These are phyloP conservation scores for Coemansia sp. DNA, from an alignment of 192 early-diverging fungal species.

Conservation along the genomic window DNA sequence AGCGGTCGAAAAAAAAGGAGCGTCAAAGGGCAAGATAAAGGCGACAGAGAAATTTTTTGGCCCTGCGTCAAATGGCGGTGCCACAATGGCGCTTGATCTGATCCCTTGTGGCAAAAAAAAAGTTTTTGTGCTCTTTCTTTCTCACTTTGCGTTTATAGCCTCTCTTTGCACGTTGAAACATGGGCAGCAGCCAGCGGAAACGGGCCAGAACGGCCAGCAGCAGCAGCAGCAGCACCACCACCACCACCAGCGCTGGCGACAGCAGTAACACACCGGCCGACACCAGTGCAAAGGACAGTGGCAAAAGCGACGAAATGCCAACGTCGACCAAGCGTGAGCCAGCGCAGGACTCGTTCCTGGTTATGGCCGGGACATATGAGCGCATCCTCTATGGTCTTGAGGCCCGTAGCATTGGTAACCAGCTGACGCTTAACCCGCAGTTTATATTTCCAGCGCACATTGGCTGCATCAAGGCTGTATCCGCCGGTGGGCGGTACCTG, in stretches of 20 bases:
- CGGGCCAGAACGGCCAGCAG: background rate
- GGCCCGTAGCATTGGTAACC: slow-evolving; percentile 37
- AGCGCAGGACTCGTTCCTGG: slow-evolving; percentile 33
- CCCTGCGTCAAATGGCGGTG: too few relatives aligned
- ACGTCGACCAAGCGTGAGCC: slow-evolving; percentile 10
- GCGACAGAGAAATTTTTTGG: too few relatives aligned
- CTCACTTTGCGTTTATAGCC: background rate
- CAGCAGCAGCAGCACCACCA: background rate
- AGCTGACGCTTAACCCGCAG: slow-evolving; percentile 53
- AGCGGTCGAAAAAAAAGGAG: background rate
- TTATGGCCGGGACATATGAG: slow-evolving; percentile 86
- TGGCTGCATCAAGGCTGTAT: slow-evolving; percentile 85
- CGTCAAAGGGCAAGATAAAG: too few relatives aligned
- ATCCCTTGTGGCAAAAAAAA: background rate
- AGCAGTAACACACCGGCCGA: background rate
- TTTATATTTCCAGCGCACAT: slow-evolving; percentile 97
- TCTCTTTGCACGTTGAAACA: background rate
- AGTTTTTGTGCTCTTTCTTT: background rate
- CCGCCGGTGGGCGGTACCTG: slow-evolving; percentile 70
- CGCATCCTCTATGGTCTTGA: slow-evolving; percentile 93
- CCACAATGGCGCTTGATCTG: too few relatives aligned
- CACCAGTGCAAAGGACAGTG: too few relatives aligned
- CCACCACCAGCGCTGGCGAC: background rate
- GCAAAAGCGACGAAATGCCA: background rate
- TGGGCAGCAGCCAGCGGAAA: slow-evolving; percentile 3